A percentile compares a stretch with the other conserved stretches of the same genome.
phyloP scores from a whole-genome alignment of 345 rosid species.

The Stellera chamaejasme region DNA sequence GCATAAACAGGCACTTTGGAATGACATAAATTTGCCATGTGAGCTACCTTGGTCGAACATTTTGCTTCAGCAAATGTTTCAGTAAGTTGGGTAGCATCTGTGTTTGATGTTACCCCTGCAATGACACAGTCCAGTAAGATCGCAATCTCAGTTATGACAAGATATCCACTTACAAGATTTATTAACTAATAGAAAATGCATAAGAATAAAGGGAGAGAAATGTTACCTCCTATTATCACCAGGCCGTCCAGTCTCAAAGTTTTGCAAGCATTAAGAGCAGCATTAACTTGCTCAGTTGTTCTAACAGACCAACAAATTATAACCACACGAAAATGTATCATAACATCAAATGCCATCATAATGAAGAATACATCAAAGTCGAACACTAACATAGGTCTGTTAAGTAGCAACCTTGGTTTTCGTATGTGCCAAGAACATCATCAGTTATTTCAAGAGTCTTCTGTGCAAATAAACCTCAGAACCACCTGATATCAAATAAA shows the following conservation, averaged over 20 bases:
- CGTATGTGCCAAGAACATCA: constrained; percentile 71
- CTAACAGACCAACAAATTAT: constrained; percentile 91
- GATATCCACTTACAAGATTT: background rate
- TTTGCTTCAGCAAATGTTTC: constrained; percentile 86
- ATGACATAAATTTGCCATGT: background rate
- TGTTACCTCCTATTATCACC: constrained; percentile 87
- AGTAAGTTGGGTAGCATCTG: constrained; percentile 98
- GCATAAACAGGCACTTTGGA: background rate
- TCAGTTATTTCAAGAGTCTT: constrained; percentile 83
- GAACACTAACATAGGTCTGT: constrained; percentile 8
- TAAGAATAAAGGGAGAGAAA: constrained; percentile 3
- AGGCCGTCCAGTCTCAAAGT: constrained; percentile 90
- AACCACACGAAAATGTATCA: constrained; percentile 55
- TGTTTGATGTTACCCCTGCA: constrained; percentile 89
- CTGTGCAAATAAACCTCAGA: constrained; percentile 94
- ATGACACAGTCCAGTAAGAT: constrained; percentile 12
- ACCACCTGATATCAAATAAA: constrained; percentile 49
- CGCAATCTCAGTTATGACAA: constrained; percentile 3
- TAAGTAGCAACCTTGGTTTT: constrained; percentile 73
- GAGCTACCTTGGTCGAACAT: constrained; percentile 76
- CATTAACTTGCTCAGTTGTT: constrained; percentile 92
- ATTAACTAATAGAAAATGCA: background rate
- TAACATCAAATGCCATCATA: constrained; percentile 11
- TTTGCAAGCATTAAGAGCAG: constrained; percentile 74
- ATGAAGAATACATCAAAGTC: constrained; percentile 8